Evolutionary conservation across 2,329 filamentous ascomycete genomes (phyloP).

Genomic region (Colletotrichum paranaense): DNA sequence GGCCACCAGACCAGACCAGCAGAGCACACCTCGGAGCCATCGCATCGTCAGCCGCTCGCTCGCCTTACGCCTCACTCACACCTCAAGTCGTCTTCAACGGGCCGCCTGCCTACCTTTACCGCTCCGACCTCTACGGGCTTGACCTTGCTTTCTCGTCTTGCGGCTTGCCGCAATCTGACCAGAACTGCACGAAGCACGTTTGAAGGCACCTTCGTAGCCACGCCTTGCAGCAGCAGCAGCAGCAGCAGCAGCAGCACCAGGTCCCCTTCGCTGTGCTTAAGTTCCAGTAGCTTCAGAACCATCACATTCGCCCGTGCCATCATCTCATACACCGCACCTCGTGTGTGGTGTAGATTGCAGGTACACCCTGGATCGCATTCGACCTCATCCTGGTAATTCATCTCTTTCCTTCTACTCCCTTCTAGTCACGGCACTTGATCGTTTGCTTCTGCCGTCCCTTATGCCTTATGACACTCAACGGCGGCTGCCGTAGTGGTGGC

Average conservation of each 20-base stretch:
- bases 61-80: too few species aligned
- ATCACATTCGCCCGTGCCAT: background rate
- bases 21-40: background rate
- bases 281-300: background rate
- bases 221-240: background rate
- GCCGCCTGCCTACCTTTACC: background rate
- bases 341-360: slow-evolving; percentile 31
- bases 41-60: background rate
- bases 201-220: background rate
- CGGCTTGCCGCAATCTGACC: background rate
- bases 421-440: background rate
- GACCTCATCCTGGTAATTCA: slow-evolving; percentile 26
- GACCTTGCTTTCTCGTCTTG: background rate
- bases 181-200: background rate
- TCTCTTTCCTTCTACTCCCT: background rate
- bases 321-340: slow-evolving; percentile 24
- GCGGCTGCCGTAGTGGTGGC: background rate
- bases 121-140: background rate
- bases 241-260: background rate
- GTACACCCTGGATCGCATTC: slow-evolving; percentile 27
- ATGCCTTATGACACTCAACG: background rate
- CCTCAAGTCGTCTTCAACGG: too few species aligned
- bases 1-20: too few species aligned
- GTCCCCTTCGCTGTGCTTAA: background rate
- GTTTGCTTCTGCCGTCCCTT: background rate